Evolutionary conservation across 441 rosid species (phyloP), one percentile per base, ranked within the genome.

Genomic region (Mallotus japonicus): DNA sequence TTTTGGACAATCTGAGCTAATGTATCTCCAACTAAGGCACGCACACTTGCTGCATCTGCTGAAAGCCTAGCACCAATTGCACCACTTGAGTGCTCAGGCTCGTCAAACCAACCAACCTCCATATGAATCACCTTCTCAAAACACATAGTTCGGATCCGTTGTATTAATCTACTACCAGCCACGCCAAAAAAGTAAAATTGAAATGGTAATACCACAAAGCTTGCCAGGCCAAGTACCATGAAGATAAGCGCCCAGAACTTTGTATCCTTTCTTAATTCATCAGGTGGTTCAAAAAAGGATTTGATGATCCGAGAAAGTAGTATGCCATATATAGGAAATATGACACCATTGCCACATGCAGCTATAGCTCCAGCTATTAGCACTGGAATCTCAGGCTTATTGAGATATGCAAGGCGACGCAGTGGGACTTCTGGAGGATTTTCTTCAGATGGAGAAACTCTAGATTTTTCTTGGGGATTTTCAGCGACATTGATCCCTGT

Each of bases 101-200:
- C 86, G 69, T 93, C 94, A 49, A 91, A 90, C 98, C 97, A 93
- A 49, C 90, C 83, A 72, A 91, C 79, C 69, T 93, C 97, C 97
- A 86, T 91, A 59, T 53, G 81, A 67, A 93, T 88, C 54, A 89
- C 90, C 80, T 87, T 93, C 89, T 93, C 87, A 53, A 93, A 92
- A 79, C 97, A 89, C 78, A 84, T 83, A 1, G 83, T 62, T 69
- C 93, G 76, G 40, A 90, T 79, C 65, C 97, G 77, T 62, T 82
- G 81, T 72, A 93, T 87, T 59, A 93, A 46, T 62, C 81, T 88
- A 54, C 83, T 71, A 13, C 96, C 95, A 6, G 93, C 98, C n/a
- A 92, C 70, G 1, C 89, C 74, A 74, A 94, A 94, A 51, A 89
- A 85, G 67, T 87, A 87, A 9, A 87, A 67, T 28, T 76, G 83